Evolutionary conservation across 108 stramenopile species (phyloP), one percentile per base, ranked within the genome.

Genomic region (Cyclotella atomus): DNA sequence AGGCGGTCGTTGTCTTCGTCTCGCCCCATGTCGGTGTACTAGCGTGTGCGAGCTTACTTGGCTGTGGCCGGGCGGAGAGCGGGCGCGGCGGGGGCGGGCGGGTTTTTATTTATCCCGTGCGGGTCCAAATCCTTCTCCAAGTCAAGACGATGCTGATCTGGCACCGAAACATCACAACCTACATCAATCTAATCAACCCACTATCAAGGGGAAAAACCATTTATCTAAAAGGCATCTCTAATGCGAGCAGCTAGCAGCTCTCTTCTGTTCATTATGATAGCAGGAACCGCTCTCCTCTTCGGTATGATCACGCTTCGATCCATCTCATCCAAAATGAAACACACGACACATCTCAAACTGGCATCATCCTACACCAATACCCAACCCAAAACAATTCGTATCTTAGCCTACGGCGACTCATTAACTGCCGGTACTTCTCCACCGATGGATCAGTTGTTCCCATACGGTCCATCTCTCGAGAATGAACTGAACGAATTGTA

Each of bases 401-500:
- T 92, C 21, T 65, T 92, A 41, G 88, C 87, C 50, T 92, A 80
- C 65, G 91, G 91, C 24, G 91, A 92, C 70, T 87, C 86, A n/a
- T 77, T 92, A 29, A 92, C 91, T 19, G 87, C 89, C 16, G 89
- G 91, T 0, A 86, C 89, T 14, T 81, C 86, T 1, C 79, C 85
- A 3, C 87, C 83, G 2, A 30, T 54, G 24, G 53, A 60, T 46
- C 50, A 74, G 32, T 20, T 70, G 15, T 82, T 57, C 71, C 91
- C 89, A 0, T 93, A 93, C 68, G 91, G 84, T 25, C 80, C 88
- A 3, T 70, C 77, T 65, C 75, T 93, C 54, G 85, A 93, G 71
- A 12, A 30, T 6, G 83, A 82, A 47, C 68, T 89, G 28, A 71
- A 71, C 17, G 8, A 43, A 19, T 8, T 66, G 25, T 55, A 46